Evolutionary conservation across 345 rosid genomes (phyloP).

Genomic region (Mangifera indica): DNA sequence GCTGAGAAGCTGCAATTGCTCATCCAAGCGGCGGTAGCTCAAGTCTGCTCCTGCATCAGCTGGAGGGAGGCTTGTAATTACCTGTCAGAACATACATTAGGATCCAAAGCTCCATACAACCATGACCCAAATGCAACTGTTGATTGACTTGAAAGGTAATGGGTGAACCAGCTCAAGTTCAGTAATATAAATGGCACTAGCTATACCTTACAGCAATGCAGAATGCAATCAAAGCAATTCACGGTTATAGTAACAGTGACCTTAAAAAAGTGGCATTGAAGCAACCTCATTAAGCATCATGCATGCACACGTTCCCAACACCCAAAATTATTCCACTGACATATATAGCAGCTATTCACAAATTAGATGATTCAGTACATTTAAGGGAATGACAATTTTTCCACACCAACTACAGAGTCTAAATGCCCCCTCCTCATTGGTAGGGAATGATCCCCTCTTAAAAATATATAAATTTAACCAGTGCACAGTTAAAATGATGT

Average conservation of each 20-base stretch:
- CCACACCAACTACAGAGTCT: no score
- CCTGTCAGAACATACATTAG: constrained; percentile 38
- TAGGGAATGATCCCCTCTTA: neutral
- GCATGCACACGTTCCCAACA: neutral
- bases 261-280: neutral
- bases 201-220: neutral
- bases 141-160: neutral
- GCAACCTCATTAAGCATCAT: neutral
- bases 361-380: neutral
- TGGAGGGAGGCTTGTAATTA: constrained; percentile 91
- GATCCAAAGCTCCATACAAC: neutral
- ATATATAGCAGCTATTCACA: neutral
- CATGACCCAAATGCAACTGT: neutral
- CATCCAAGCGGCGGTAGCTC: constrained; percentile 64
- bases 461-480: constrained; percentile 3
- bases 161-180: neutral
- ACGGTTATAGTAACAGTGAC: neutral
- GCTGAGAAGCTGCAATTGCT: constrained; percentile 68
- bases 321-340: neutral
- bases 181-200: neutral
- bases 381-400: neutral
- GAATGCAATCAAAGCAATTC: neutral
- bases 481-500: neutral
- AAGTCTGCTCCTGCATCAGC: constrained; percentile 72
- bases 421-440: neutral